A percentile compares a stretch with the other conserved stretches of the same genome.
phyloP scores from a whole-genome alignment of 129 eudicot species.

The Tagetes erecta region DNA sequence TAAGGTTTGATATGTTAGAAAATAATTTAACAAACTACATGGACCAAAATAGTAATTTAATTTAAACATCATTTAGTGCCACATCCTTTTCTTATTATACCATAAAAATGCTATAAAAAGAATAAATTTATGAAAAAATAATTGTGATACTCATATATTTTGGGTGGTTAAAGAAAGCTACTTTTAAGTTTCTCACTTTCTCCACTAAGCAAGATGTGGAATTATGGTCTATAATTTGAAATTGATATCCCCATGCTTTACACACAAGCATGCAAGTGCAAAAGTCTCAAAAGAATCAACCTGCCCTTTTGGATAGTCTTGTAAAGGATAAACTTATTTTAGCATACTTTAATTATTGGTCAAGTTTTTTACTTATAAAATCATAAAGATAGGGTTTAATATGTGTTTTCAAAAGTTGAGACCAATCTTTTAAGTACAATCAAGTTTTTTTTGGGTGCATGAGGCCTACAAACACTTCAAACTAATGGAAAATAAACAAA shows the following conservation, averaged over 20 bases:
- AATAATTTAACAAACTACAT: no score
- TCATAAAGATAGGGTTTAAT: constrained; percentile 39
- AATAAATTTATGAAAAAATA: neutral
- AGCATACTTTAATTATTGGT: constrained; percentile 32
- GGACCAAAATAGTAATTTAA: no score
- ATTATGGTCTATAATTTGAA: constrained; percentile 28
- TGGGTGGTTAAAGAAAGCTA: constrained; percentile 26
- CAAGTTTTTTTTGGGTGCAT: neutral
- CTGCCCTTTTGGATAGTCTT: constrained; percentile 44
- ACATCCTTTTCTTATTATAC: neutral
- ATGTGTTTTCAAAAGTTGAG: constrained; percentile 47
- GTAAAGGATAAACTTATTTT: constrained; percentile 36
- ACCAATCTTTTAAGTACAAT: constrained; percentile 22
- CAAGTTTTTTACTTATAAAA: constrained; percentile 41
- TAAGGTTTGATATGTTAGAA: no score
- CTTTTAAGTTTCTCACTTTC: constrained; percentile 29
- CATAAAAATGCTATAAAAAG: neutral
- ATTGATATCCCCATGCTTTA: constrained; percentile 40
- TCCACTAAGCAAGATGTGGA: constrained; percentile 39
- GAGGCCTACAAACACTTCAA: neutral
- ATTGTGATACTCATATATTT: neutral
- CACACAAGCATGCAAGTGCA: constrained; percentile 50
- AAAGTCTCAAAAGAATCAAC: constrained; percentile 35
- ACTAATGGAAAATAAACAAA: constrained; percentile 4
- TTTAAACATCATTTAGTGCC: no score